Evolutionary conservation across 768 basidiomycete species (phyloP).

Genomic region (Panaeolus cyanescens): DNA sequence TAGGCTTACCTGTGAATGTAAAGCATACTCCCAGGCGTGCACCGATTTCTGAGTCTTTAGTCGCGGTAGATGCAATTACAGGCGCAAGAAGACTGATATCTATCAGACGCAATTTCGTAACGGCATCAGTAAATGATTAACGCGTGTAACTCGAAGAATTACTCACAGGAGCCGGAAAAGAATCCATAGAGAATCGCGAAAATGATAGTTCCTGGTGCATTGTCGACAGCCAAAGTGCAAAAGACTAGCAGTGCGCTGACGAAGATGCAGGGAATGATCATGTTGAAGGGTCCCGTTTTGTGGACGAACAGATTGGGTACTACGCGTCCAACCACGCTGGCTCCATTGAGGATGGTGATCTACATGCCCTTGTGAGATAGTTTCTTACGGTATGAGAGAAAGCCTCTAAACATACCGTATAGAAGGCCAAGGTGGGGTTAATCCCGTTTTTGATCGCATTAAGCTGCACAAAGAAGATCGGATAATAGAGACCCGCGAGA

Average conservation of each 20-base stretch:
- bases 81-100: conserved; percentile 46
- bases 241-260: conserved; percentile 39
- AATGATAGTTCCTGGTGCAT: conserved; percentile 33
- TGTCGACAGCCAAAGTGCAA: conserved; percentile 41
- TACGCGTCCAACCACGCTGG: conserved; percentile 48
- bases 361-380: conserved; percentile 15
- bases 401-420: conserved; percentile 40
- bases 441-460: conserved; percentile 51
- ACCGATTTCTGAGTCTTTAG: conserved; percentile 53
- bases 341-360: conserved; percentile 55
- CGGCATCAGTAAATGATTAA: neutral
- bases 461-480: conserved; percentile 59
- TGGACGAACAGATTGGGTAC: conserved; percentile 43
- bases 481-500: conserved; percentile 44
- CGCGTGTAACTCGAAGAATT: neutral
- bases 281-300: conserved; percentile 40
- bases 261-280: conserved; percentile 35
- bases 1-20: conserved; percentile 41
- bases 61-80: conserved; percentile 43
- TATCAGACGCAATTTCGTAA: conserved; percentile 18
- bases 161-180: conserved; percentile 47
- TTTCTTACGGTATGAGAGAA: neutral
- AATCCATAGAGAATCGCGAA: conserved; percentile 48
- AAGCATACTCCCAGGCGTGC: conserved; percentile 54
- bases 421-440: conserved; percentile 51